These are phyloP conservation scores for Cyclocybe aegerita DNA, from an alignment of 768 basidiomycete species.

Conservation along the genomic window DNA sequence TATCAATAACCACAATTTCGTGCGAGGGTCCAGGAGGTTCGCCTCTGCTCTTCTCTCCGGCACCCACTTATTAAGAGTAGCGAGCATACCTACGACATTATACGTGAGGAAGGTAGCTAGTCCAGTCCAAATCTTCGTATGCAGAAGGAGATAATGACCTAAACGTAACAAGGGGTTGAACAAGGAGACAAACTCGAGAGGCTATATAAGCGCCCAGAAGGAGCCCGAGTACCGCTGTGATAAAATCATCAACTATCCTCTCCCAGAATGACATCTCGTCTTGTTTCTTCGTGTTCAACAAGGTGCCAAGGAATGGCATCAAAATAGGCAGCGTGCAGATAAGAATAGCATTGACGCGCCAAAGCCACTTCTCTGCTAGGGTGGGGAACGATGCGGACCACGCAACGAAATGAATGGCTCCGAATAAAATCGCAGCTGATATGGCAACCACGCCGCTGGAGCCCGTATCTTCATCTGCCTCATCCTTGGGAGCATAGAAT, in stretches of 20 bases:
- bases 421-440: constrained; percentile 9
- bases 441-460: not conserved
- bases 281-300: not conserved
- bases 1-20: too few species aligned
- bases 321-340: constrained; percentile 9
- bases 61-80: too few species aligned
- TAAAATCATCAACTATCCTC: not conserved
- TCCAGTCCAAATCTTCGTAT: constrained; percentile 5
- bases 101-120: constrained; percentile 6
- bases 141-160: constrained; percentile 5
- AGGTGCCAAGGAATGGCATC: not conserved
- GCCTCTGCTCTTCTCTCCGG: too few species aligned
- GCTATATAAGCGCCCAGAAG: not conserved
- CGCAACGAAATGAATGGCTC: constrained; percentile 19
- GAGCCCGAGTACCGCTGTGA: not conserved
- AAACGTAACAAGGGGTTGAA: constrained; percentile 3
- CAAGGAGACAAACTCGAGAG: constrained; percentile 3
- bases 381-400: constrained; percentile 20
- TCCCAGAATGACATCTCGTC: not conserved
- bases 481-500: constrained; percentile 3
- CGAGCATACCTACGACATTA: not conserved
- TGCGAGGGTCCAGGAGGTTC: too few species aligned
- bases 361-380: constrained; percentile 13
- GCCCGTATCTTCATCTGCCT: not conserved
- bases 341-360: constrained; percentile 18